Evolutionary conservation across 202 grass and related monocot species (phyloP).

Genomic region (Brachypodium distachyon): DNA sequence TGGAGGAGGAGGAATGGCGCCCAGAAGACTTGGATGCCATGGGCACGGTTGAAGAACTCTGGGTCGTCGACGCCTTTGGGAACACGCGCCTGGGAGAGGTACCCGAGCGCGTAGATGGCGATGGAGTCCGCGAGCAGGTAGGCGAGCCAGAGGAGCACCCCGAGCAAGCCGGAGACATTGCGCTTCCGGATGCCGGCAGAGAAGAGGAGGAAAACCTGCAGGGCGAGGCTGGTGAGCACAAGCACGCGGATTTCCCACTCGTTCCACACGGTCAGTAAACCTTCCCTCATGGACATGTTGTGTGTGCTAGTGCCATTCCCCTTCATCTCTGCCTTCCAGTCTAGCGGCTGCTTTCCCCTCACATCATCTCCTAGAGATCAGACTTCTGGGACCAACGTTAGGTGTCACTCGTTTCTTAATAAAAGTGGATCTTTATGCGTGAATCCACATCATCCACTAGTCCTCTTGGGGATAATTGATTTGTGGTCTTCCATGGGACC

Average conservation of each 20-base stretch:
- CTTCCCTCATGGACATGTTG: background rate
- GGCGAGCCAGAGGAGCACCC: conserved; percentile 36
- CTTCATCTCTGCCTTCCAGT: background rate
- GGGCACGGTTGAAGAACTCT: background rate
- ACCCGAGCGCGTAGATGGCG: conserved; percentile 43
- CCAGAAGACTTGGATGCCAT: conserved; percentile 30
- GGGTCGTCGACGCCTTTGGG: background rate
- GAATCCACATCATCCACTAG: no score
- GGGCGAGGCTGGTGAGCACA: conserved; percentile 35
- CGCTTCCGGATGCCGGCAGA: conserved; percentile 37
- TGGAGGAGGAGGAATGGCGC: conserved; percentile 48
- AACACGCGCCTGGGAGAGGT: conserved; percentile 26
- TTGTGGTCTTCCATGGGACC: background rate
- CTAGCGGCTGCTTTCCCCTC: background rate
- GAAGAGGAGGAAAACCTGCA: conserved; percentile 60
- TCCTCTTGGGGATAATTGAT: background rate
- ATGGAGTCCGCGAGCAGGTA: conserved; percentile 50
- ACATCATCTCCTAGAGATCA: background rate
- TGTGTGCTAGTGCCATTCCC: background rate
- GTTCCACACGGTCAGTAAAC: conserved; percentile 16
- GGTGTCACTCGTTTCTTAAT: background rate
- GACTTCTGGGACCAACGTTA: background rate
- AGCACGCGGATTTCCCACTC: conserved; percentile 47
- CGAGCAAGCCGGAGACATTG: conserved; percentile 20
- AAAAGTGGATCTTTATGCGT: background rate